Evolutionary conservation across 129 eudicot species (phyloP).

Genomic region (Lonicera japonica): DNA sequence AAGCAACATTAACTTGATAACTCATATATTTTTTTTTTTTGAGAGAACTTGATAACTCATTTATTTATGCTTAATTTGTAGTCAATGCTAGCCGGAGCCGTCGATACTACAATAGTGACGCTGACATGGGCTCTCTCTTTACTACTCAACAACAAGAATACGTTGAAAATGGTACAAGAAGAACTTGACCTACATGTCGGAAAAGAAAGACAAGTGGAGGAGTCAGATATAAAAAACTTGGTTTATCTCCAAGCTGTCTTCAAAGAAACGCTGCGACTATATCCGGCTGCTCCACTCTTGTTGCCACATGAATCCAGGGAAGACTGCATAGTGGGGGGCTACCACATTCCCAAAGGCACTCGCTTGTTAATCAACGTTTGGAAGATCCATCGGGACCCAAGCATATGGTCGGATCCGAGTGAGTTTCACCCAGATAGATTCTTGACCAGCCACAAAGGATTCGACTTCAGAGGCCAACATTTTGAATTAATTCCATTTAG

Average conservation of each 20-base stretch:
- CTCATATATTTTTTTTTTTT: too few relatives aligned
- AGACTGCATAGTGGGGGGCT: conserved; percentile 14
- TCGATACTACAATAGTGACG: not conserved
- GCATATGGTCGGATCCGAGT: conserved; percentile 13
- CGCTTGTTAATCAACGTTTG: not conserved
- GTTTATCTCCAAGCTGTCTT: conserved; percentile 5
- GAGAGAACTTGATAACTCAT: too few relatives aligned
- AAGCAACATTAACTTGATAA: not conserved
- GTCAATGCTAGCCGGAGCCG: not conserved
- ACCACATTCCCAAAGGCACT: conserved; percentile 13
- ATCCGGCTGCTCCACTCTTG: conserved; percentile 12
- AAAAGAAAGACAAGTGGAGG: conserved; percentile 10
- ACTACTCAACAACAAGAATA: not conserved
- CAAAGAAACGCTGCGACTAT: conserved; percentile 17
- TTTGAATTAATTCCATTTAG: not conserved
- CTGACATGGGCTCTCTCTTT: not conserved
- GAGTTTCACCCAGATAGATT: conserved; percentile 23
- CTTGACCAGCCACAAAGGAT: not conserved
- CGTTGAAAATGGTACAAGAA: not conserved
- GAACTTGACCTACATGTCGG: not conserved
- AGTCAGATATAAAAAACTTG: conserved; percentile 14
- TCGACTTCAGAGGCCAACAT: not conserved
- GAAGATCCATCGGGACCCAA: conserved; percentile 2
- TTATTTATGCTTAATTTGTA: not conserved
- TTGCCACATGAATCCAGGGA: conserved; percentile 10